A percentile compares a stretch with the other conserved stretches of the same genome.
phyloP scores from a whole-genome alignment of 2,329 filamentous ascomycete species.

The Sporothrix mexicana region DNA sequence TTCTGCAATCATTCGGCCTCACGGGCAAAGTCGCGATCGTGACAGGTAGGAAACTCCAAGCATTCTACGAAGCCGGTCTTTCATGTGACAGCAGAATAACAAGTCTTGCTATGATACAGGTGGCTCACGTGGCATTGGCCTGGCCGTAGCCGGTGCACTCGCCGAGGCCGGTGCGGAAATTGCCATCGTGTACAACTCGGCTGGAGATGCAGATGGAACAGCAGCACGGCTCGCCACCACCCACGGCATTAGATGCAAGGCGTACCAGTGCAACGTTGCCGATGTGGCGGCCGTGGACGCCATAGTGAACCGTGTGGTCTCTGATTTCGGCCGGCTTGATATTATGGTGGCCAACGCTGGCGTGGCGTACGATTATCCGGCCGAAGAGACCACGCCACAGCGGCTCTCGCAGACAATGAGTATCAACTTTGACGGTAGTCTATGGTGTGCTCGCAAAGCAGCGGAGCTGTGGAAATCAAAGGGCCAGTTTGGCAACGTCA shows the following conservation, averaged over 20 bases:
- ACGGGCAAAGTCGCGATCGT: neutral
- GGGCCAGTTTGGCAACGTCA: constrained; percentile 66
- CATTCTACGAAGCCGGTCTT: neutral
- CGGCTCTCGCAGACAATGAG: neutral
- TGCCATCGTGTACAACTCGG: constrained; percentile 27
- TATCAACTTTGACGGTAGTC: constrained; percentile 2
- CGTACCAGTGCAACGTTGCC: neutral
- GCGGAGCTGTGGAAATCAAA: neutral
- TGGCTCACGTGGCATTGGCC: constrained; percentile 17
- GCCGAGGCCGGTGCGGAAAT: constrained; percentile 18
- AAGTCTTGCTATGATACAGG: neutral
- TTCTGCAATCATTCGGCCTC: constrained; percentile 1
- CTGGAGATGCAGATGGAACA: neutral
- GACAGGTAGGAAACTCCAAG: neutral
- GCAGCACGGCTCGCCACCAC: neutral
- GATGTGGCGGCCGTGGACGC: constrained; percentile 57
- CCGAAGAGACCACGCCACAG: neutral
- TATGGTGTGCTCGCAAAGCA: constrained; percentile 49
- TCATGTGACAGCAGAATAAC: neutral
- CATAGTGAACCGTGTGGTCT: constrained; percentile 57
- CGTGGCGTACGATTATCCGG: constrained; percentile 28
- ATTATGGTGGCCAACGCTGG: constrained; percentile 81
- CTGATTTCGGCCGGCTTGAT: constrained; percentile 75
- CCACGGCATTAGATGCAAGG: neutral
- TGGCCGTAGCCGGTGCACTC: constrained; percentile 11